These are phyloP conservation scores for Verruconis gallopava DNA, from an alignment of 2,329 filamentous ascomycete species.

Conservation along the genomic window DNA sequence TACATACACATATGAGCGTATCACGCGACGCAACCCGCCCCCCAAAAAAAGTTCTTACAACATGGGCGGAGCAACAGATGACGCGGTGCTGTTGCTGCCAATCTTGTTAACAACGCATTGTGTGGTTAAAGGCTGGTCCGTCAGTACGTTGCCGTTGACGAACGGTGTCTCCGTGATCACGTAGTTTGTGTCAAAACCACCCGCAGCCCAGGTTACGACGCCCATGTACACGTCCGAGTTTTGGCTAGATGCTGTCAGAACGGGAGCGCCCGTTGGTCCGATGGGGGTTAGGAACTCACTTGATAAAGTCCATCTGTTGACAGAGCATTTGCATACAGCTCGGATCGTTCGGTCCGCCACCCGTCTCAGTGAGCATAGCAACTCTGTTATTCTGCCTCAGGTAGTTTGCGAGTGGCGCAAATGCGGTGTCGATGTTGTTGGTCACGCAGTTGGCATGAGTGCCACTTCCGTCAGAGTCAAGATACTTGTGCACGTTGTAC, in stretches of 20 bases:
- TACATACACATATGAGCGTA: too few relatives aligned
- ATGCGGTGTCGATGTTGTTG: conserved; percentile 22
- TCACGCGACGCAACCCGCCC: too few relatives aligned
- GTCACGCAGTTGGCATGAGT: conserved; percentile 21
- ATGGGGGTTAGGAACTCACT: conserved; percentile 12
- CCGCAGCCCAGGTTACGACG: conserved; percentile 20
- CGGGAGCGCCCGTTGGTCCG: too few relatives aligned
- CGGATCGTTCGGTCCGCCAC: conserved; percentile 24
- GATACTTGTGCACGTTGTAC: conserved; percentile 31
- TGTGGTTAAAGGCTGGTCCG: conserved; percentile 14
- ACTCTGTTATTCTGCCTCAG: conserved; percentile 24
- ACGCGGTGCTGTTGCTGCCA: too few relatives aligned
- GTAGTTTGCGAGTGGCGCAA: conserved; percentile 24
- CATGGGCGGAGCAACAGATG: too few relatives aligned
- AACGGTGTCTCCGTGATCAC: conserved; percentile 18
- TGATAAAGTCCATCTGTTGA: conserved; percentile 19
- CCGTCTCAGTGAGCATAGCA: conserved; percentile 30
- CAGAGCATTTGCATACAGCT: conserved; percentile 24
- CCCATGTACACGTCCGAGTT: conserved; percentile 22
- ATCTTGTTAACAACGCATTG: conserved; percentile 14
- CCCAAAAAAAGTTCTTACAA: too few relatives aligned
- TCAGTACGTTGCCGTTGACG: conserved; percentile 12
- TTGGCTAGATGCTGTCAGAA: conserved; percentile 11
- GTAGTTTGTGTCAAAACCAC: conserved; percentile 18
- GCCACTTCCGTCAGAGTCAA: conserved; percentile 27